Conservation (phyloP, 2,329 filamentous ascomycete genomes). For the Annulohypoxylon truncatum region DNA sequence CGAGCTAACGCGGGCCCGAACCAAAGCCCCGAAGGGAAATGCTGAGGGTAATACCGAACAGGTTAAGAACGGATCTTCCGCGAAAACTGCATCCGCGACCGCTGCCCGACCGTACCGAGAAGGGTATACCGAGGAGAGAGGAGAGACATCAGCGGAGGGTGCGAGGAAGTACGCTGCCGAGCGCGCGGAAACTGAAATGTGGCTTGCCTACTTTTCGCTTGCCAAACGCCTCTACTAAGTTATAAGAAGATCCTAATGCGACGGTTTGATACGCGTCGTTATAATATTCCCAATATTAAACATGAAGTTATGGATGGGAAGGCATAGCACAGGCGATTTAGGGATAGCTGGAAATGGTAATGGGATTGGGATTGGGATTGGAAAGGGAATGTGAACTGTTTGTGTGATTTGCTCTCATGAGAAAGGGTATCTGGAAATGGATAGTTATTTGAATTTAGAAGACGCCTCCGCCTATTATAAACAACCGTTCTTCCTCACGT, state of each 20-base stretch:
- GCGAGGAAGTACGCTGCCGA: not conserved
- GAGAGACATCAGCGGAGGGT: not conserved
- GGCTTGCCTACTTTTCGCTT: not conserved
- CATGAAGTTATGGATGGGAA: not conserved
- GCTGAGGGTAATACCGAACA: not conserved
- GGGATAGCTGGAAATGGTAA: not conserved
- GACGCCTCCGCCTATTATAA: constrained; percentile 98
- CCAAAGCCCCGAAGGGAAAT: not conserved
- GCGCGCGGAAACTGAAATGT: too few species aligned
- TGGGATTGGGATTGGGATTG: not conserved
- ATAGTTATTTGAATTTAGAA: constrained; percentile 57
- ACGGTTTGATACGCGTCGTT: not conserved
- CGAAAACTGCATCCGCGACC: not conserved
- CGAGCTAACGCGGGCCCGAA: not conserved
- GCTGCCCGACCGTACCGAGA: not conserved
- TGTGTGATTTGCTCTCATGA: not conserved
- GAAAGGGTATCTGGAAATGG: not conserved
- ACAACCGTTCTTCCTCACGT: constrained; percentile 90
- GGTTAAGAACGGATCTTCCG: not conserved
- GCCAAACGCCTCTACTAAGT: too few species aligned
- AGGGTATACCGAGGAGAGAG: not conserved
- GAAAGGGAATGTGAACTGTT: not conserved
- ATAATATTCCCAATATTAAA: not conserved
- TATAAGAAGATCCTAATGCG: not conserved
- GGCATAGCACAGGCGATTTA: not conserved